Evolutionary conservation across 2,329 filamentous ascomycete genomes (phyloP), one percentile per base, ranked within the genome.

Genomic region (Drechslerella stenobrocha): DNA sequence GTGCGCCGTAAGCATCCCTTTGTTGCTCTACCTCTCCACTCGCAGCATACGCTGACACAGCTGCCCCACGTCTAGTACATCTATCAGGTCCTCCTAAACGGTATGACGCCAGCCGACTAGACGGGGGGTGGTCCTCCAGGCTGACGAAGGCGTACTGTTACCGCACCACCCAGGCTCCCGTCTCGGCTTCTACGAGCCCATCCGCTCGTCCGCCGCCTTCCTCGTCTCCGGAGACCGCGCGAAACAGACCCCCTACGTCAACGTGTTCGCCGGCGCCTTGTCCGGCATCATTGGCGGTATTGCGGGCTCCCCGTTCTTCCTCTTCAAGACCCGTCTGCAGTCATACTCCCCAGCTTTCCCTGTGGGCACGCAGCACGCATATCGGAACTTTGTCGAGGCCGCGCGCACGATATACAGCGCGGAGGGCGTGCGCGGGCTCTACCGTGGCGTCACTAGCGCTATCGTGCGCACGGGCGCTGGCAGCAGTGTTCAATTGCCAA

Each of bases 391-490:
- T 0, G 77, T 85, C 70, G 90, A 98, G 75, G 93, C 92, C 8
- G 79, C 96, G 76, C 79, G 81, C 24, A 85, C 89, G 75, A 96
- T 98, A 71, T 90, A 89, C 77, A 77, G 78, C 13, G 78, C 78
- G 1, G 93, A 97, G 77, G 93, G 93, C 1, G 74, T 92, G 30
- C 80, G 80, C 56, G 93, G 93, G 1, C 78, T 97, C 22, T 98
- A 97, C 78, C 83, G 93, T 60, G 93, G 93, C 60, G 89, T 97
- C 0, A 87, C 85, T 2, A 92, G 93, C 2, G 91, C 93, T 20
- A 96, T 96, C 89, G 89, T 98, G 70, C 83, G 93, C 63, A 98
- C 93, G 0, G 92, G 92, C 22, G 96, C 96, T 73, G 93, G 93
- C 51, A 95, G 89, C 77, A 93, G 90, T 3, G 93, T 97, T 8